A percentile compares a stretch with the other conserved stretches of the same genome.
Evolutionary conservation across 768 basidiomycete genomes (phyloP).

Genomic region (Sporobolomyces roseus): DNA sequence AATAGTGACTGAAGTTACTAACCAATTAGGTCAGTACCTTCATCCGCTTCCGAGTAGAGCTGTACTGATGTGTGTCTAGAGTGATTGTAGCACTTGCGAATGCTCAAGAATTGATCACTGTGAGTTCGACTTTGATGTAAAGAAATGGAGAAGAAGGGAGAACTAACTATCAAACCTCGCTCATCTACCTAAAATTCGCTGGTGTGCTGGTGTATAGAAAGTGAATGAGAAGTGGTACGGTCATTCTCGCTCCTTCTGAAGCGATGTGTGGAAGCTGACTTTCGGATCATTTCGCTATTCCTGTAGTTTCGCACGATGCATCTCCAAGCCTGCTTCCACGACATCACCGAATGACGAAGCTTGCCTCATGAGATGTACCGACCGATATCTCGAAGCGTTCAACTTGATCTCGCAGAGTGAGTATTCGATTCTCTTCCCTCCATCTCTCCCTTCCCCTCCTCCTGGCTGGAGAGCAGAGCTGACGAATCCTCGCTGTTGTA

Average conservation of each 20-base stretch:
- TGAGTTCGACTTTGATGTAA: background rate
- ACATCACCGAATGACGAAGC: slow-evolving; percentile 30
- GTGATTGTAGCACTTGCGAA: slow-evolving; percentile 31
- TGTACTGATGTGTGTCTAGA: background rate
- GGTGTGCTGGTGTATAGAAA: slow-evolving; percentile 20
- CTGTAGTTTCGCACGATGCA: slow-evolving; percentile 30
- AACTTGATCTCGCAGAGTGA: slow-evolving; percentile 28
- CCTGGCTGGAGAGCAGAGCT: background rate
- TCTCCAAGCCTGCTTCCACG: slow-evolving; percentile 16
- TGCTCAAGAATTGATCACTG: slow-evolving; percentile 41
- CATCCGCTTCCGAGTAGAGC: background rate
- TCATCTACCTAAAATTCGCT: too few species aligned
- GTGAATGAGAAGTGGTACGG: slow-evolving; percentile 42
- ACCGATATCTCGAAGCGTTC: slow-evolving; percentile 37
- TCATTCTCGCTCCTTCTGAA: too few species aligned
- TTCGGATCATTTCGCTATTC: background rate
- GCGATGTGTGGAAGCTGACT: background rate
- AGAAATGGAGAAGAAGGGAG: background rate
- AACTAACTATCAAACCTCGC: background rate
- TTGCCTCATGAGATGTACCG: slow-evolving; percentile 32
- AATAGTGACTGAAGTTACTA: slow-evolving; percentile 38
- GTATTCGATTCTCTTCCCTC: background rate
- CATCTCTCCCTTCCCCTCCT: background rate
- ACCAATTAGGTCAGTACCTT: slow-evolving; percentile 33
- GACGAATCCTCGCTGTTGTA: background rate